These are phyloP conservation scores for Phaeosphaeria sp. DNA, from an alignment of 2,329 filamentous ascomycete species.

Conservation along the genomic window DNA sequence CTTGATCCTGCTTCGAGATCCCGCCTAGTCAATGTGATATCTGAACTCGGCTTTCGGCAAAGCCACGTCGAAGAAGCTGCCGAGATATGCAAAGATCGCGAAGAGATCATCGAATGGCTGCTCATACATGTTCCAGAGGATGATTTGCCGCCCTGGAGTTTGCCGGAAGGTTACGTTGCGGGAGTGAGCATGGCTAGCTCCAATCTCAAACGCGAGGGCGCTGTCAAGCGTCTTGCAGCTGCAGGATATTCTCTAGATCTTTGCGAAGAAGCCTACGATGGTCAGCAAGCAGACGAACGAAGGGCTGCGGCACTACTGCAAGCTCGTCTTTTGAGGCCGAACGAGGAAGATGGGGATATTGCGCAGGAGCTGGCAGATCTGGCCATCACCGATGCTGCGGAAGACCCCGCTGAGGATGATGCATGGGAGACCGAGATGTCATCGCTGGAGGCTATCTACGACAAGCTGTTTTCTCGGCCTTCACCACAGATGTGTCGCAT, in stretches of 20 bases:
- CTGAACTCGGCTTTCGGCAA: slow-evolving; percentile 81
- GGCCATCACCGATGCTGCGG: slow-evolving; percentile 49
- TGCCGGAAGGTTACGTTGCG: slow-evolving; percentile 90
- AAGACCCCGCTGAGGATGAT: slow-evolving; percentile 56
- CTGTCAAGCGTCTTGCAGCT: slow-evolving; percentile 80
- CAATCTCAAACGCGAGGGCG: slow-evolving; percentile 80
- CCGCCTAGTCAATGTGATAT: slow-evolving; percentile 74
- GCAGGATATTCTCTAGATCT: slow-evolving; percentile 87
- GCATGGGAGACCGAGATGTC: slow-evolving; percentile 86
- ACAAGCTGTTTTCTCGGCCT: slow-evolving; percentile 63
- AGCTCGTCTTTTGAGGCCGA: slow-evolving; percentile 63
- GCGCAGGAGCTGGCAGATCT: slow-evolving; percentile 43
- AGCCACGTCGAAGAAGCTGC: slow-evolving; percentile 91
- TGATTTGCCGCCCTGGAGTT: slow-evolving; percentile 88
- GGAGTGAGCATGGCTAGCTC: slow-evolving; percentile 86
- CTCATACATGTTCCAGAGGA: slow-evolving; percentile 97
- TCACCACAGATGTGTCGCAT: slow-evolving; percentile 74
- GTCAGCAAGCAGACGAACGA: slow-evolving; percentile 73
- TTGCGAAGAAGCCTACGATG: slow-evolving; percentile 78
- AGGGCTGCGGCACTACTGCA: slow-evolving; percentile 83
- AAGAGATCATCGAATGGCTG: slow-evolving; percentile 94
- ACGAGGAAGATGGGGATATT: slow-evolving; percentile 36
- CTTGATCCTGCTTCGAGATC: slow-evolving; percentile 66
- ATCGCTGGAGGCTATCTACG: slow-evolving; percentile 86
- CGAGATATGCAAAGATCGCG: slow-evolving; percentile 84